Percentiles rank a stretch among this genome's conserved stretches.
Evolutionary conservation across 2,329 filamentous ascomycete genomes (phyloP).

Genomic region (Phialemoniopsis sp.): DNA sequence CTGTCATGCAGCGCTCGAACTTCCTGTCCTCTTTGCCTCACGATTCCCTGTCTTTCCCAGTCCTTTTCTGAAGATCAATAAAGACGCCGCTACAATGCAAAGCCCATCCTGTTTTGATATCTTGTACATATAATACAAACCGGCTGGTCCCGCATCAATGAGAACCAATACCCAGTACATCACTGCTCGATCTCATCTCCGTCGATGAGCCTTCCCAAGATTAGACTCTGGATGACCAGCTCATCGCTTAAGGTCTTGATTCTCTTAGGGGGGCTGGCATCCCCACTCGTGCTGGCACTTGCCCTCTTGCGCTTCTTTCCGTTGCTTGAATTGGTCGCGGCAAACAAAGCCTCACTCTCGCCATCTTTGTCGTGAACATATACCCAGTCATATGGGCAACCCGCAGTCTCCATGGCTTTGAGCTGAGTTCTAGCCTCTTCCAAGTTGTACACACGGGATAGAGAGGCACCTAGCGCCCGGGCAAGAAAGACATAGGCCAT

Average conservation of each 20-base stretch:
- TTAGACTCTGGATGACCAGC: conserved; percentile 87
- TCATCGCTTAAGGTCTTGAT: conserved; percentile 76
- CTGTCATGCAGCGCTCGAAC: no score
- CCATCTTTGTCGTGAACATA: conserved; percentile 66
- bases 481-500: conserved; percentile 77
- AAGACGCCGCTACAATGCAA: no score
- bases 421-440: conserved; percentile 61
- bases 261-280: conserved; percentile 36
- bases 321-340: conserved; percentile 12
- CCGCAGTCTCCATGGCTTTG: conserved; percentile 40
- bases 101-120: no score
- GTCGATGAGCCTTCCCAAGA: conserved; percentile 74
- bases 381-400: conserved; percentile 65
- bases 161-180: no score
- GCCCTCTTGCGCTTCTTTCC: conserved; percentile 38
- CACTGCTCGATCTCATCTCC: conserved; percentile 39
- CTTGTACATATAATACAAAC: no score
- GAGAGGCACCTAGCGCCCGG: conserved; percentile 68
- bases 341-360: conserved; percentile 20
- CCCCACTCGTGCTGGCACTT: conserved; percentile 13
- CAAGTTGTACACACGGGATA: conserved; percentile 63
- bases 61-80: no score
- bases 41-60: no score
- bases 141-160: no score
- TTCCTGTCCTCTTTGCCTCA: no score